Evolutionary conservation across 768 basidiomycete species (phyloP).

Genomic region (Vararia minispora): DNA sequence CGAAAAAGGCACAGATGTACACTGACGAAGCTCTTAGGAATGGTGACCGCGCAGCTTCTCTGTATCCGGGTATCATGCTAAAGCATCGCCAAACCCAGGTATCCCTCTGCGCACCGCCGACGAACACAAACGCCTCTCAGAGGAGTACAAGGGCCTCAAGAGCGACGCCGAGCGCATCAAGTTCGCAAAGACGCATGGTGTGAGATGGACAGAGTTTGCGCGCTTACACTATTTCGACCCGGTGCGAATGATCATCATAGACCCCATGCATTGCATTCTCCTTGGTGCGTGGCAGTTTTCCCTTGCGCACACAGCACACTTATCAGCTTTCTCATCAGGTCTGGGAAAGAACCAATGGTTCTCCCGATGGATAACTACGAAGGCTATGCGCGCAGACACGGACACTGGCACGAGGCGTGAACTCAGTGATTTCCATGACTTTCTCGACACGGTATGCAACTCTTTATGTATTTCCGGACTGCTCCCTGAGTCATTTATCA

Average conservation of each 20-base stretch:
- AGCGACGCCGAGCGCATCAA: not conserved
- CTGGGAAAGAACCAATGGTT: constrained; percentile 20
- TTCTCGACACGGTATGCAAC: not conserved
- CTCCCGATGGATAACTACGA: constrained; percentile 13
- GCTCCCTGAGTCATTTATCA: no score
- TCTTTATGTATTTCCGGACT: not conserved
- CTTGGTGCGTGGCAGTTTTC: constrained; percentile 2
- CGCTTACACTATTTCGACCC: constrained; percentile 11
- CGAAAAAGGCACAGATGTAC: constrained; percentile 1
- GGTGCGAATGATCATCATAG: constrained; percentile 9
- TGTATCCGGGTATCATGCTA: not conserved
- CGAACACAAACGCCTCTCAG: not conserved
- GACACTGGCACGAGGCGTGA: not conserved
- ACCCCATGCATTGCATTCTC: constrained; percentile 13
- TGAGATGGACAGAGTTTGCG: constrained; percentile 10
- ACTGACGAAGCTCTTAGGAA: not conserved
- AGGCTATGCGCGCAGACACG: constrained; percentile 1
- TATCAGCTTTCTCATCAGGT: constrained; percentile 10
- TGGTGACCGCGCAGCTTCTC: not conserved
- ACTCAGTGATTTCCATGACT: not conserved
- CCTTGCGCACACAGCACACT: not conserved
- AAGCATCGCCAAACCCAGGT: not conserved
- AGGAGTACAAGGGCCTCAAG: not conserved
- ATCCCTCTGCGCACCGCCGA: no score
- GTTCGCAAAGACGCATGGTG: constrained; percentile 3